Conservation (phyloP, 2,329 filamentous ascomycete species). For the Arthroderma uncinatum region DNA sequence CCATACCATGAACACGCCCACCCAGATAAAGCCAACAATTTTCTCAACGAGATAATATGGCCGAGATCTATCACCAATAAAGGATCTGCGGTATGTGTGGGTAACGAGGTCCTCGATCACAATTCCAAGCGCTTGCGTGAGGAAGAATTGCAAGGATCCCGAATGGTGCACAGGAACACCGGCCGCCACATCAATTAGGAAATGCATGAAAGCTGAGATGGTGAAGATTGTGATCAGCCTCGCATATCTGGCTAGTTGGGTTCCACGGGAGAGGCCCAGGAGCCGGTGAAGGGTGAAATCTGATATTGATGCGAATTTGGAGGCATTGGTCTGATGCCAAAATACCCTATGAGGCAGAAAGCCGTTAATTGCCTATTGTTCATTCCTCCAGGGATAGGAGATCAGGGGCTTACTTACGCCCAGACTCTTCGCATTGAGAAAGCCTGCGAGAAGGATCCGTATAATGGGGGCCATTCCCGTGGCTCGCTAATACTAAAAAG, state of each 20-base stretch:
- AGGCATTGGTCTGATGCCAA: neutral
- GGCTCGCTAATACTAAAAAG: slow-evolving; percentile 4
- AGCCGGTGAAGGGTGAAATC: neutral
- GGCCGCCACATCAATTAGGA: slow-evolving; percentile 5
- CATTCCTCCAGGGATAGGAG: neutral
- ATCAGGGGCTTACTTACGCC: slow-evolving; percentile 5
- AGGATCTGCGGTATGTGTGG: neutral
- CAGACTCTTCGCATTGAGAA: slow-evolving; percentile 10
- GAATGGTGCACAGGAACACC: slow-evolving; percentile 8
- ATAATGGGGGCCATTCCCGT: slow-evolving; percentile 8
- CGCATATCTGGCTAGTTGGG: slow-evolving; percentile 3
- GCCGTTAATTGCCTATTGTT: neutral
- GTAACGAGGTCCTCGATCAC: slow-evolving; percentile 8
- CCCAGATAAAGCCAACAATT: slow-evolving; percentile 11
- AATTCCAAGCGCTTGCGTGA: slow-evolving; percentile 10
- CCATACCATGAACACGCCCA: slow-evolving; percentile 8
- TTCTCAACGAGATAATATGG: neutral
- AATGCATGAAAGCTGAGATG: slow-evolving; percentile 9
- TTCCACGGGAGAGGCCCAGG: neutral
- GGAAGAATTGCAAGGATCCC: slow-evolving; percentile 10
- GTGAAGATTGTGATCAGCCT: slow-evolving; percentile 7
- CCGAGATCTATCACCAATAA: neutral
- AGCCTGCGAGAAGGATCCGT: slow-evolving; percentile 8
- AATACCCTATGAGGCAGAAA: neutral
- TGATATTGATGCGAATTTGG: neutral